phyloP scores from a whole-genome alignment of 768 basidiomycete species.

The Lepiota venenata region DNA sequence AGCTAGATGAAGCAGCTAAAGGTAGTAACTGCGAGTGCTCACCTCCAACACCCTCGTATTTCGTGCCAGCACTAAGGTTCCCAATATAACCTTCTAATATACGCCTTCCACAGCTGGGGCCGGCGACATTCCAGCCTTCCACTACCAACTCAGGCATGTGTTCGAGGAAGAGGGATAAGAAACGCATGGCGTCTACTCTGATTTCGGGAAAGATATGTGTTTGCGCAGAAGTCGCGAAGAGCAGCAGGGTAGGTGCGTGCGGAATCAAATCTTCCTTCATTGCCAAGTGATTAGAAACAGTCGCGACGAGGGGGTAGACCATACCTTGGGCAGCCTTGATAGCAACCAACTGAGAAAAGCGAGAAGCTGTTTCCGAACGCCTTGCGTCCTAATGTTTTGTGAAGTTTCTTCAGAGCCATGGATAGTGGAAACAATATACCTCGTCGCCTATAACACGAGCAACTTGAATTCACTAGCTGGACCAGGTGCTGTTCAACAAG shows the following conservation, averaged over 20 bases:
- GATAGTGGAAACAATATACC: constrained; percentile 36
- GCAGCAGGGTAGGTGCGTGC: constrained; percentile 70
- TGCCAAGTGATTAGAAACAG: neutral
- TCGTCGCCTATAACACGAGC: constrained; percentile 81
- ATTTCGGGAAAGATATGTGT: constrained; percentile 96
- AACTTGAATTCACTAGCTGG: constrained; percentile 52
- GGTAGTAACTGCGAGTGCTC: constrained; percentile 5
- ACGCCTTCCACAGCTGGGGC: constrained; percentile 51
- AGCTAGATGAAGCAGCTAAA: neutral
- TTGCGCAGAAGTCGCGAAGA: constrained; percentile 88
- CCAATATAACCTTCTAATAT: constrained; percentile 79
- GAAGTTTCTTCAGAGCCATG: constrained; percentile 9
- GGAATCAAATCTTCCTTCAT: constrained; percentile 66
- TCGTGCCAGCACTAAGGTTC: constrained; percentile 68
- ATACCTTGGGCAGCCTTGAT: constrained; percentile 55
- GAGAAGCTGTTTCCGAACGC: constrained; percentile 71
- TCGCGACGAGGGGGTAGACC: neutral
- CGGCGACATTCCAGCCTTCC: constrained; percentile 60
- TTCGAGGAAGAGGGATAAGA: constrained; percentile 73
- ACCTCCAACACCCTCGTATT: constrained; percentile 58
- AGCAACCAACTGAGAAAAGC: constrained; percentile 74
- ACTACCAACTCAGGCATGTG: constrained; percentile 65
- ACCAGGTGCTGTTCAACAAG: constrained; percentile 52
- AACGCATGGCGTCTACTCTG: constrained; percentile 82
- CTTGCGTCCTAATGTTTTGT: constrained; percentile 56